Evolutionary conservation across 257 asterid species (phyloP).

Genomic region (Solanum peruvianum): DNA sequence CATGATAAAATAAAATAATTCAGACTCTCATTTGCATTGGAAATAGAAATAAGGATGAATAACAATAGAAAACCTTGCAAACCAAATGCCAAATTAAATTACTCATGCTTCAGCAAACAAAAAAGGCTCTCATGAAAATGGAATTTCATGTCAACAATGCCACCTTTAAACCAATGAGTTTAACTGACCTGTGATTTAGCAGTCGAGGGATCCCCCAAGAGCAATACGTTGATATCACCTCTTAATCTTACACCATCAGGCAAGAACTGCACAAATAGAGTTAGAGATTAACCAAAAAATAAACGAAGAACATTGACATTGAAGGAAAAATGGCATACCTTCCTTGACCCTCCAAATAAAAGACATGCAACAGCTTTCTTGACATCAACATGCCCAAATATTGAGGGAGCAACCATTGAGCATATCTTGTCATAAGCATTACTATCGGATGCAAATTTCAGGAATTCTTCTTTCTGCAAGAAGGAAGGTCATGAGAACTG

Average conservation of each 20-base stretch:
- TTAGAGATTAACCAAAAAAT: not conserved
- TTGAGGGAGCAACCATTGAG: constrained; percentile 87
- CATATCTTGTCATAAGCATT: constrained; percentile 74
- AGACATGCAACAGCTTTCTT: constrained; percentile 96
- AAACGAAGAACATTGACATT: not conserved
- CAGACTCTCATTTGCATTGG: not conserved
- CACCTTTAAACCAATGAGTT: not conserved
- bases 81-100: not conserved
- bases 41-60: not conserved
- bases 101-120: not conserved
- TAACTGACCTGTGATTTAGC: constrained; percentile 91
- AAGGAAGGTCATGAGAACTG: not conserved
- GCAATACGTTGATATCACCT: constrained; percentile 94
- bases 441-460: constrained; percentile 75
- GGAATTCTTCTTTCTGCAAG: constrained; percentile 61
- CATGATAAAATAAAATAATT: constrained; percentile 1
- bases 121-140: not conserved
- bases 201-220: constrained; percentile 98
- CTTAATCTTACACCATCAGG: constrained; percentile 98
- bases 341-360: constrained; percentile 95
- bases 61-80: not conserved
- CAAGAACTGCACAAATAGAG: constrained; percentile 38
- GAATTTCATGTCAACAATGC: not conserved
- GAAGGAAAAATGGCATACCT: constrained; percentile 31
- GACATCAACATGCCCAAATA: constrained; percentile 88